Conservation (phyloP, 1,284 basidiomycete genomes). For the Vanrija sp. region DNA sequence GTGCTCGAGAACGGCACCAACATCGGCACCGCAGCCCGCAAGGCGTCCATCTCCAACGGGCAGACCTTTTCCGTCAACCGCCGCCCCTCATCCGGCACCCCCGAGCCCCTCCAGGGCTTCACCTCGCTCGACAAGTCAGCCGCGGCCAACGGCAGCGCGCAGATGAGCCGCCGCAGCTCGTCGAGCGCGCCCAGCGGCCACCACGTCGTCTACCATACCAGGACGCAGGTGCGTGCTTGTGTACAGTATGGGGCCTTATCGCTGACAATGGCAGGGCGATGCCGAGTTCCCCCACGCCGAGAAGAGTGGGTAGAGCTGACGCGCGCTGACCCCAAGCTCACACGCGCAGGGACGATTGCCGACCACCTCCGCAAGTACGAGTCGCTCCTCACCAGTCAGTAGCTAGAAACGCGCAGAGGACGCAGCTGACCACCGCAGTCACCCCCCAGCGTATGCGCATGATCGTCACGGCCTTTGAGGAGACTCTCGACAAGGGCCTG, state of each 20-base stretch:
- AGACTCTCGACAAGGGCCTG: conserved; percentile 81
- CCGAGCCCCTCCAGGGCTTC: background rate
- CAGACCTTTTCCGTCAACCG: conserved; percentile 9
- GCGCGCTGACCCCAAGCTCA: background rate
- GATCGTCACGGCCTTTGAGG: conserved; percentile 94
- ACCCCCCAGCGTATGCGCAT: conserved; percentile 93
- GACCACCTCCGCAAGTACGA: conserved; percentile 87
- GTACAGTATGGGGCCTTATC: background rate
- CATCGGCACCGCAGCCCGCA: conserved; percentile 35
- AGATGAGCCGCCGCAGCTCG: background rate
- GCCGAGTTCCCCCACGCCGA: conserved; percentile 48
- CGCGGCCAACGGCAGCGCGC: background rate
- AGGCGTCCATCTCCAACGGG: conserved; percentile 22
- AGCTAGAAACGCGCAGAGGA: no score
- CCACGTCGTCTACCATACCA: conserved; percentile 65
- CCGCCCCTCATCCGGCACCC: conserved; percentile 1
- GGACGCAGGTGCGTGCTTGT: conserved; percentile 37
- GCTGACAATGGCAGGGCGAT: conserved; percentile 35
- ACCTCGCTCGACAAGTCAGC: background rate
- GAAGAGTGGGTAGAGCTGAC: conserved; percentile 40
- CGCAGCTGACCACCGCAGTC: conserved; percentile 53
- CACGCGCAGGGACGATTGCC: conserved; percentile 58
- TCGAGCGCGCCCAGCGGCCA: conserved; percentile 61
- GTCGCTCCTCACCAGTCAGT: conserved; percentile 60
- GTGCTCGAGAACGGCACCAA: conserved; percentile 46